Evolutionary conservation across 2,329 filamentous ascomycete genomes (phyloP).

Genomic region (Geosmithia putterillii): DNA sequence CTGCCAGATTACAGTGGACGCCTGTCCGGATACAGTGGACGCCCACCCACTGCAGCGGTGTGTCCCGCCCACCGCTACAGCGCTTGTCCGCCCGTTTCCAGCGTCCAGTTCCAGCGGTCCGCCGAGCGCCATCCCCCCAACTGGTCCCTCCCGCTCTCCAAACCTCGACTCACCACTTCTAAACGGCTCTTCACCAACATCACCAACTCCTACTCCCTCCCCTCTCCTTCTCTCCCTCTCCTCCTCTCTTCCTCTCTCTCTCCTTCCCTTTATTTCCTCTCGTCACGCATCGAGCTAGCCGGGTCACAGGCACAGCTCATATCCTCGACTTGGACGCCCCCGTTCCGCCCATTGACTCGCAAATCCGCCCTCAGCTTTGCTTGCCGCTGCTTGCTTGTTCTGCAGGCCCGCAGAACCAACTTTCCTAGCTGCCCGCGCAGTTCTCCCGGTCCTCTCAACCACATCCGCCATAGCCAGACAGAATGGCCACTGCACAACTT

Average conservation of each 20-base stretch:
- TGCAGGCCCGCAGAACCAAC: not conserved
- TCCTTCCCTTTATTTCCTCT: not conserved
- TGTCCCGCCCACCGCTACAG: not conserved
- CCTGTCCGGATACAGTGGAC: not conserved
- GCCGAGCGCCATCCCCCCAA: not conserved
- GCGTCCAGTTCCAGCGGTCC: too few relatives aligned
- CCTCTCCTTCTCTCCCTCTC: not conserved
- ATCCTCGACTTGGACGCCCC: conserved; percentile 7
- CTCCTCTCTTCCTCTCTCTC: not conserved
- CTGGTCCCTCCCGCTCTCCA: not conserved
- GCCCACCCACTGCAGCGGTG: not conserved
- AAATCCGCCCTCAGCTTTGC: conserved; percentile 2
- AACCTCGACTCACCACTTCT: not conserved
- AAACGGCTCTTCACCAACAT: conserved; percentile 1
- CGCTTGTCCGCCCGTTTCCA: too few relatives aligned
- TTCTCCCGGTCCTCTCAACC: not conserved
- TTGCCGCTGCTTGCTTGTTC: conserved; percentile 1
- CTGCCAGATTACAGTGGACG: not conserved
- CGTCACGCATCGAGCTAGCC: conserved; percentile 16
- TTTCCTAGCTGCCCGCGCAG: not conserved
- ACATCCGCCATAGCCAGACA: conserved; percentile 6
- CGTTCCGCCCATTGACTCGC: conserved; percentile 1
- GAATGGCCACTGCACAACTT: conserved; percentile 23
- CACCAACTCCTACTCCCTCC: not conserved
- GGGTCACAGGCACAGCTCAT: conserved; percentile 22